A percentile compares a stretch with the other conserved stretches of the same genome.
Conservation (phyloP, 495 filamentous ascomycete genomes). For the Zalerion maritima region DNA sequence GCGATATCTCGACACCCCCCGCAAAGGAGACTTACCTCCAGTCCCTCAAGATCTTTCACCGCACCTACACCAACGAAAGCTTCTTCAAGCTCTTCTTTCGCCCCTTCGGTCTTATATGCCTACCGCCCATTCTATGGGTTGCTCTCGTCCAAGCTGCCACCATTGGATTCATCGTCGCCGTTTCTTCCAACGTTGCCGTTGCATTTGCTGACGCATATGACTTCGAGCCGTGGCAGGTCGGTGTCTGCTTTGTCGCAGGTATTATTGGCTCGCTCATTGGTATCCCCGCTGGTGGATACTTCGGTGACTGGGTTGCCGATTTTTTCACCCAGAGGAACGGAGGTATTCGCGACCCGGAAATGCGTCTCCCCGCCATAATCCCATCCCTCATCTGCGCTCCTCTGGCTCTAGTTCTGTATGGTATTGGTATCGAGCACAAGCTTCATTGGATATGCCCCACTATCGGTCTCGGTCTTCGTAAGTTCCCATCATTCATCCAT, state of each 20-base stretch:
- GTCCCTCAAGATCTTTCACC: constrained; percentile 22
- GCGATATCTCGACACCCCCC: too few relatives aligned
- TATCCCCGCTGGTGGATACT: constrained; percentile 31
- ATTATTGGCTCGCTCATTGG: constrained; percentile 34
- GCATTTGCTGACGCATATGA: constrained; percentile 30
- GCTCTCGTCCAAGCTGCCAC: constrained; percentile 33
- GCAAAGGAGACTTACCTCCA: constrained; percentile 18
- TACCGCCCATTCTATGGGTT: constrained; percentile 37
- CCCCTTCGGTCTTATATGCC: constrained; percentile 28
- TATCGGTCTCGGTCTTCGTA: constrained; percentile 30
- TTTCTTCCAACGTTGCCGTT: constrained; percentile 34
- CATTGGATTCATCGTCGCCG: constrained; percentile 38
- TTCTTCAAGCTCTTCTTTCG: constrained; percentile 32
- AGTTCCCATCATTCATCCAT: constrained; percentile 3
- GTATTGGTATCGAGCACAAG: constrained; percentile 32
- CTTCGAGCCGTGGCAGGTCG: constrained; percentile 33
- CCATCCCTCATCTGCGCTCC: constrained; percentile 30
- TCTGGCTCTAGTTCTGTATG: constrained; percentile 33
- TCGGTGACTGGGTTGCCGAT: constrained; percentile 36
- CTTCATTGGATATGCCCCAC: constrained; percentile 42
- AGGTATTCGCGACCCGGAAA: constrained; percentile 40
- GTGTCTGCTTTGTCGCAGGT: constrained; percentile 33
- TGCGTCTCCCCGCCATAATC: constrained; percentile 34
- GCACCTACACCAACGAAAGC: constrained; percentile 27
- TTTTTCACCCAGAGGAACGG: constrained; percentile 34